These are phyloP conservation scores for Phaseolus lunatus DNA, from an alignment of 306 rosid species.

Conservation along the genomic window DNA sequence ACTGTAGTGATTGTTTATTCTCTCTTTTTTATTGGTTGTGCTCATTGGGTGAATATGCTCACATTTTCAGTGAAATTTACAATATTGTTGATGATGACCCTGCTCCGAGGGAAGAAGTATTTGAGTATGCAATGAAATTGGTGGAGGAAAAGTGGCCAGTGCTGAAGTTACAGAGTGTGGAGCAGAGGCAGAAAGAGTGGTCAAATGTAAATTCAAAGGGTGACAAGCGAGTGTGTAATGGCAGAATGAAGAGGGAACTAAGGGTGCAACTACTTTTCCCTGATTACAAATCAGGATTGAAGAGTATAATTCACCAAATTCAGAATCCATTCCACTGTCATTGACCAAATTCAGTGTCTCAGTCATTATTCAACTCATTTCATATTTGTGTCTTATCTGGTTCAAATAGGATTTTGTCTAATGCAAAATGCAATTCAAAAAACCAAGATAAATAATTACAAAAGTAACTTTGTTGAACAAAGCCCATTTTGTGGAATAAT, in stretches of 20 bases:
- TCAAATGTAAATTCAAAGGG: conserved; percentile 42
- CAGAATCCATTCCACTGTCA: conserved; percentile 44
- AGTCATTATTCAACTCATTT: not conserved
- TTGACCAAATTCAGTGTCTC: not conserved
- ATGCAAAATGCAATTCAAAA: too few relatives aligned
- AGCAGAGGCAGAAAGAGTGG: conserved; percentile 33
- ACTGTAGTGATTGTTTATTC: not conserved
- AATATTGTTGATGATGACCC: conserved; percentile 86
- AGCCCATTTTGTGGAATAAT: too few relatives aligned
- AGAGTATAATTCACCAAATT: conserved; percentile 68
- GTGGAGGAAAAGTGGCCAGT: conserved; percentile 80
- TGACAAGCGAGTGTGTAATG: conserved; percentile 79
- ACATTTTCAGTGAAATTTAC: conserved; percentile 64
- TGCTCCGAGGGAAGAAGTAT: conserved; percentile 83
- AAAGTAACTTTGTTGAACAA: too few relatives aligned
- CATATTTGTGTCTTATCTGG: not conserved
- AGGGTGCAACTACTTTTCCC: conserved; percentile 73
- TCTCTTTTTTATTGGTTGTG: too few relatives aligned
- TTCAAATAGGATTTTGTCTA: too few relatives aligned
- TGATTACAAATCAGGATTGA: conserved; percentile 72
- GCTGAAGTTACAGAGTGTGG: conserved; percentile 41
- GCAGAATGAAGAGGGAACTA: conserved; percentile 71
- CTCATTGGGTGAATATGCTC: not conserved
- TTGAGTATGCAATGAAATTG: conserved; percentile 73
- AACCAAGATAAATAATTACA: too few relatives aligned